These are phyloP conservation scores for Calvatia gigantea DNA, from an alignment of 768 basidiomycete species.

Conservation along the genomic window DNA sequence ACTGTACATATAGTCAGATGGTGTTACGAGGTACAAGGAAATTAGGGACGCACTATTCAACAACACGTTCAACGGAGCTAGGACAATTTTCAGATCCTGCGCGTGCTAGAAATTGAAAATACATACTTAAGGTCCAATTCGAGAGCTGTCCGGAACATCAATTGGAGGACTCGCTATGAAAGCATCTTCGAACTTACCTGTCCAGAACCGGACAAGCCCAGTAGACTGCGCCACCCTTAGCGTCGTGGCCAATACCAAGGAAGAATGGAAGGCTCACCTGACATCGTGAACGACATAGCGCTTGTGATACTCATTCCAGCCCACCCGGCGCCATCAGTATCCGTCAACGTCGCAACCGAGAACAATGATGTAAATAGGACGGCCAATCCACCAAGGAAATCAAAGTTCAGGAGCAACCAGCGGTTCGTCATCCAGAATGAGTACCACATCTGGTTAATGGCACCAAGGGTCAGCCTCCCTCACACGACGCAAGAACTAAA, in stretches of 20 bases:
- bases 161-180: neutral
- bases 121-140: constrained; percentile 76
- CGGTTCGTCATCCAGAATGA: constrained; percentile 88
- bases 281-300: constrained; percentile 49
- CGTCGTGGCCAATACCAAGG: neutral
- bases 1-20: constrained; percentile 17
- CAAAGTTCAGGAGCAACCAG: constrained; percentile 83
- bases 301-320: constrained; percentile 77
- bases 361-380: constrained; percentile 77
- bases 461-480: neutral
- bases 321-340: constrained; percentile 50
- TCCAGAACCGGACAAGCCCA: constrained; percentile 54
- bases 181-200: constrained; percentile 23
- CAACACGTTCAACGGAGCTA: constrained; percentile 89
- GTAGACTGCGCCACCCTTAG: constrained; percentile 29
- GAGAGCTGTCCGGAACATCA: constrained; percentile 38
- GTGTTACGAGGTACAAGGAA: neutral
- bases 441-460: constrained; percentile 68
- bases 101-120: neutral
- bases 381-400: constrained; percentile 67
- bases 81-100: neutral
- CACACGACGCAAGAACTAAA: neutral
- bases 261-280: constrained; percentile 23
- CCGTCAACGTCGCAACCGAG: constrained; percentile 55
- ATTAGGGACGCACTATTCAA: constrained; percentile 63